phyloP scores from a whole-genome alignment of 2,329 filamentous ascomycete genomes.

The Cladosporium sp. region DNA sequence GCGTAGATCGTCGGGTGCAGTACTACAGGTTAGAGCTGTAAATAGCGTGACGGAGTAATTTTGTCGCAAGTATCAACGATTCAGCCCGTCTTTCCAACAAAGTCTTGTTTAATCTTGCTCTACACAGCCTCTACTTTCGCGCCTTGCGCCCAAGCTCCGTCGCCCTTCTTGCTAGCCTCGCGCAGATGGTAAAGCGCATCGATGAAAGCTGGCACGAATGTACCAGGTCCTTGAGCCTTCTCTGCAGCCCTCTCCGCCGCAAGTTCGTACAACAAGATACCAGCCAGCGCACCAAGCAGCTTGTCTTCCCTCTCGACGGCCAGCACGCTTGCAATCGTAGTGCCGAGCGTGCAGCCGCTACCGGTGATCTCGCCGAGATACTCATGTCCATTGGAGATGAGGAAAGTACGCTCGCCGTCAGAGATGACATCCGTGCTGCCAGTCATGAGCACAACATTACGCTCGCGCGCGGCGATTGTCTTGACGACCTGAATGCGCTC shows the following conservation, averaged over 20 bases:
- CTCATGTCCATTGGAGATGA: constrained; percentile 71
- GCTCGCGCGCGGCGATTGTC: constrained; percentile 61
- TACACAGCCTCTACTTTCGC: constrained; percentile 42
- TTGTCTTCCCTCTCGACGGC: constrained; percentile 60
- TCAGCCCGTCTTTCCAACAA: too few species aligned
- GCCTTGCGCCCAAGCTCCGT: constrained; percentile 49
- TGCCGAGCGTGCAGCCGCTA: constrained; percentile 76
- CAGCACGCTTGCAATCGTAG: constrained; percentile 69
- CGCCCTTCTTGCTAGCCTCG: constrained; percentile 44
- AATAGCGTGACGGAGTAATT: too few species aligned
- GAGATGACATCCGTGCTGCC: constrained; percentile 72
- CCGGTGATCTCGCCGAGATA: constrained; percentile 68
- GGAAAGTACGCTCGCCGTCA: constrained; percentile 64
- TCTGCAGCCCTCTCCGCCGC: constrained; percentile 63
- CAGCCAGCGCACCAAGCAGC: constrained; percentile 69
- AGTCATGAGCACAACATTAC: constrained; percentile 75
- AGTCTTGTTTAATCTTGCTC: too few species aligned
- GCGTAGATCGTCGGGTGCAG: too few species aligned
- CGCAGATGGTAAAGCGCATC: constrained; percentile 59
- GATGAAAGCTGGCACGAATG: constrained; percentile 78
- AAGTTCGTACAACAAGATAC: constrained; percentile 71
- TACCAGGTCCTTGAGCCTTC: constrained; percentile 68
- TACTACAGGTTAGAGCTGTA: too few species aligned
- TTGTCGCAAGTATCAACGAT: too few species aligned
- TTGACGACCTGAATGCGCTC: constrained; percentile 61